Base-by-base conservation (phyloP, 208 protist species). In the Leishmania turanica region DNA sequence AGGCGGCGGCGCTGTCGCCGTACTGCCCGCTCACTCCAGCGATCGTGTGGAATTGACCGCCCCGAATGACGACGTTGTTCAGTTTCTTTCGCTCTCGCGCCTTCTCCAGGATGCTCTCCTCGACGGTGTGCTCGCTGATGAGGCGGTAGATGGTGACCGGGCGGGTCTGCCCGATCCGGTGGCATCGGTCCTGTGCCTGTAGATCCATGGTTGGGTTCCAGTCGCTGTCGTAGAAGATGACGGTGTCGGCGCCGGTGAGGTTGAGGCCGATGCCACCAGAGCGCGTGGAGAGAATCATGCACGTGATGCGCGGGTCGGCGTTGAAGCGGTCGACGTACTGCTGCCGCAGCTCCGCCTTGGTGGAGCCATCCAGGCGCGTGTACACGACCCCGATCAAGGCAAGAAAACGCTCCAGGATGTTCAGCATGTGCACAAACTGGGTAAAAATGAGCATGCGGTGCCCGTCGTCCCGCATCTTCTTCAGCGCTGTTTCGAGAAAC, bases 141-240 rank as follows among this genome's bases (percentile, higher is more conserved):
- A 99, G 91, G 51, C 98, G 93, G 87, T 99, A 99, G 77, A 99
- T 98, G 73, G 97, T 97, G 27, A 99, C 99, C 21, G 98, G 93
- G 56, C 95, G 91, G 1, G 97, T 99, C 81, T 99, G 99, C 21
- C 99, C 99, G 77, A 99, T 99, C 74, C 99, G 93, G 81, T 99
- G 99, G 79, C 95, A 98, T 53, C 99, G 90, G 81, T 99, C 99
- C 88, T 99, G 98, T 42, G 99, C 99, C 88, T 99, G 98, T 53
- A 97, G 89, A 83, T 99, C 99, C 94, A 99, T 99, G 37, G 98
- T 98, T 3, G 99, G 99, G 90, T 99, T 99, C 99, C 99, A 99
- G 88, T 99, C 99, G 49, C 88, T 97, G 89, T 99, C 99, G 86
- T 99, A 99, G 84, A 99, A 99, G 54, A 99, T 99, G 66, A 99